These are phyloP conservation scores for Schwanniomyces vanrijiae DNA, from an alignment of 805 yeast species.

Conservation along the genomic window DNA sequence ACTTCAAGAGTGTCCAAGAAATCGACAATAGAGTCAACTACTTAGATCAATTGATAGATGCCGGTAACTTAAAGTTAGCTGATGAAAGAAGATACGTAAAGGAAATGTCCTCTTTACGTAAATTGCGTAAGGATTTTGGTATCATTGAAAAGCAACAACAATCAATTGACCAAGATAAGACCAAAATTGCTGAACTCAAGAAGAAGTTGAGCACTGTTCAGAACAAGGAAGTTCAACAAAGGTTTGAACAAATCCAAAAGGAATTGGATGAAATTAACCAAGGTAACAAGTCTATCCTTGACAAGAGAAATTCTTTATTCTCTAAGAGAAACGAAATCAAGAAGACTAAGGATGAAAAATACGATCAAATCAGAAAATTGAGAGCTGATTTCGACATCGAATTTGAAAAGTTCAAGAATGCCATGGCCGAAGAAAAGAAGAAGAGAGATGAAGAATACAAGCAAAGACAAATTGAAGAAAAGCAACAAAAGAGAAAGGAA, in stretches of 20 bases:
- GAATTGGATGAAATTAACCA: constrained; percentile 66
- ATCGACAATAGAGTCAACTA: constrained; percentile 63
- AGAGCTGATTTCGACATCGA: constrained; percentile 76
- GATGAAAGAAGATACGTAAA: constrained; percentile 85
- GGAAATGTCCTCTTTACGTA: constrained; percentile 82
- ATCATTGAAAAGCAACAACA: constrained; percentile 73
- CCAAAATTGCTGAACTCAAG: constrained; percentile 74
- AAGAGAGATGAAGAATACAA: constrained; percentile 71
- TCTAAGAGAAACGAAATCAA: constrained; percentile 66
- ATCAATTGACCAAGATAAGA: constrained; percentile 75
- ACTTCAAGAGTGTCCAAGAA: constrained; percentile 65
- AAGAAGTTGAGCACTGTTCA: constrained; percentile 57
- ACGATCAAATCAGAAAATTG: constrained; percentile 63
- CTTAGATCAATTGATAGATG: constrained; percentile 72
- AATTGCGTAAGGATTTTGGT: constrained; percentile 75
- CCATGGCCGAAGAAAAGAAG: constrained; percentile 66
- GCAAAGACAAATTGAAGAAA: constrained; percentile 49
- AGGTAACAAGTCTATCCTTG: constrained; percentile 58
- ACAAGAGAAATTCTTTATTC: constrained; percentile 64
- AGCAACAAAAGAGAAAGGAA: constrained; percentile 53
- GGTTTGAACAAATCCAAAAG: constrained; percentile 68
- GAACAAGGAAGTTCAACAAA: constrained; percentile 62
- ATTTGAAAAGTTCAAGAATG: constrained; percentile 66
- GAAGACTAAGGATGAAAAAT: constrained; percentile 67
- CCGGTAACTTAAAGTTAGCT: constrained; percentile 81